phyloP scores from a whole-genome alignment of 2,329 filamentous ascomycete genomes.

The Emericellopsis atlantica region DNA sequence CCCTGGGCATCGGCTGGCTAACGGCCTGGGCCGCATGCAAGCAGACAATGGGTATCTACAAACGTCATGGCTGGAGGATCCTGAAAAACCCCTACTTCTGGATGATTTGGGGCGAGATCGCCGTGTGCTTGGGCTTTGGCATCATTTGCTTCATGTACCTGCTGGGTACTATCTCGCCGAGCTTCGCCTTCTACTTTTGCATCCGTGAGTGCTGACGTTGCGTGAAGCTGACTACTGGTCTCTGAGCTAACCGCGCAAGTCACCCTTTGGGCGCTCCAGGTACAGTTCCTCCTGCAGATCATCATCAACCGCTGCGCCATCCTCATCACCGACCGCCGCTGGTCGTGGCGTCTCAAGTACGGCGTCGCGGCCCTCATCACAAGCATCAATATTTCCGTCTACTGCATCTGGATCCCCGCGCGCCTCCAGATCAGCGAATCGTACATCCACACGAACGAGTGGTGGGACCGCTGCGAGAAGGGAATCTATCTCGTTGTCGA shows the following conservation, averaged over 20 bases:
- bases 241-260: slow-evolving; percentile 7
- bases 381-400: slow-evolving; percentile 33
- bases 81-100: no score
- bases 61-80: no score
- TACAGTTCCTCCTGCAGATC: slow-evolving; percentile 32
- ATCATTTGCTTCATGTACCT: no score
- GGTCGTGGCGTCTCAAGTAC: slow-evolving; percentile 27
- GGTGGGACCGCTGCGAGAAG: slow-evolving; percentile 38
- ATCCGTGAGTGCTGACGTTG: no score
- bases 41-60: no score
- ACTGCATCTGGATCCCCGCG: slow-evolving; percentile 36
- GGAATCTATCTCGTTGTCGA: slow-evolving; percentile 32
- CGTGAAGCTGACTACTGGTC: no score
- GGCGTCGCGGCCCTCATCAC: slow-evolving; percentile 25
- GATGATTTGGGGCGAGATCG: no score
- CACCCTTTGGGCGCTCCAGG: slow-evolving; percentile 21
- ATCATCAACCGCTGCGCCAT: slow-evolving; percentile 37
- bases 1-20: no score
- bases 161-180: no score
- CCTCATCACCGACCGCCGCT: slow-evolving; percentile 23
- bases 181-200: no score
- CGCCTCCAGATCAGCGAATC: slow-evolving; percentile 23
- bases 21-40: no score
- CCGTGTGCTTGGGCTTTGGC: no score
- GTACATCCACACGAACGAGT: slow-evolving; percentile 27